Evolutionary conservation across 768 basidiomycete species (phyloP).

Genomic region (Leccinellum albellum): DNA sequence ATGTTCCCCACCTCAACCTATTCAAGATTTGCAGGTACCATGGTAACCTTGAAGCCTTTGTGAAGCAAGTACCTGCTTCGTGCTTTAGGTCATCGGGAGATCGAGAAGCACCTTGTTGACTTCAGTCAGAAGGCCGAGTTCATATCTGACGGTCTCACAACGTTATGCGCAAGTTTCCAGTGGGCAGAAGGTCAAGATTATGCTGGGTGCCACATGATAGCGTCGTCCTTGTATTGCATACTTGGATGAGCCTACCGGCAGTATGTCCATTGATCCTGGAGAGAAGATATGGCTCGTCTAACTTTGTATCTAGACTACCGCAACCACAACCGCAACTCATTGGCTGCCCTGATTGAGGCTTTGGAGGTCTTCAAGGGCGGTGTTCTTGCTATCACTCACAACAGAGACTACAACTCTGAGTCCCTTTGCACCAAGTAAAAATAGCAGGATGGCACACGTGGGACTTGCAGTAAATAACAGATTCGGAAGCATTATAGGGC

Average conservation of each 20-base stretch:
- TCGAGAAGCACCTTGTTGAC: conserved; percentile 99
- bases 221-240: conserved; percentile 97
- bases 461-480: too few relatives aligned
- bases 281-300: background rate
- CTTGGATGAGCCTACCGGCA: conserved; percentile 93
- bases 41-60: conserved; percentile 93
- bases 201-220: conserved; percentile 97
- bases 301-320: conserved; percentile 50
- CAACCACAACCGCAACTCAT: conserved; percentile 96
- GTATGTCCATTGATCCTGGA: conserved; percentile 36
- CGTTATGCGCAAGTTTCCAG: conserved; percentile 98
- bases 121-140: conserved; percentile 99
- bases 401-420: conserved; percentile 99
- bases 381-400: conserved; percentile 97
- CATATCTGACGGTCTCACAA: conserved; percentile 96
- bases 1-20: conserved; percentile 95
- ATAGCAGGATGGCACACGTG: too few relatives aligned
- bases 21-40: conserved; percentile 96
- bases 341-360: conserved; percentile 97
- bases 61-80: conserved; percentile 90
- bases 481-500: too few relatives aligned
- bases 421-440: conserved; percentile 85
- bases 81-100: conserved; percentile 96
- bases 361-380: conserved; percentile 98
- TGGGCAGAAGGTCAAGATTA: conserved; percentile 99